Conservation (phyloP, 176 grass and related monocot species). For the Rhynchospora tenuis region DNA sequence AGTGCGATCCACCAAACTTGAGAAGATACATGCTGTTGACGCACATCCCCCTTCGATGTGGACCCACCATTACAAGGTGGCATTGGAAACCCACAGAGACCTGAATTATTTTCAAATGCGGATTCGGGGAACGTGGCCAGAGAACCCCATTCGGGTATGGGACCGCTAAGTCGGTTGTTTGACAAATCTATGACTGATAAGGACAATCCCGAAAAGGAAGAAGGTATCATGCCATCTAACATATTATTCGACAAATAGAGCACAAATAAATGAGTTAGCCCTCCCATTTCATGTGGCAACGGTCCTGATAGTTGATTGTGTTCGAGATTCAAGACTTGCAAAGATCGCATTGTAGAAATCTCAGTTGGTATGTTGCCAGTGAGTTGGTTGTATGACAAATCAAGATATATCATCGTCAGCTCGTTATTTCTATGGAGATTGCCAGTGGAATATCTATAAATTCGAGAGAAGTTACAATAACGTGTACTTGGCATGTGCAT, state of each 20-base stretch:
- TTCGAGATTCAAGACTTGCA: constrained; percentile 29
- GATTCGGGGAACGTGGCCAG: constrained; percentile 30
- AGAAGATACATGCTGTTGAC: no score
- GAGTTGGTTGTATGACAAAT: constrained; percentile 30
- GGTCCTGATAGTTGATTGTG: constrained; percentile 44
- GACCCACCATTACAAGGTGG: no score
- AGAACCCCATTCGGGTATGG: constrained; percentile 36
- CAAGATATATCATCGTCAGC: no score
- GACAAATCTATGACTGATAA: constrained; percentile 31
- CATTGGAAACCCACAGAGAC: constrained; percentile 27
- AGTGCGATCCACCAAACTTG: no score
- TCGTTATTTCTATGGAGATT: no score
- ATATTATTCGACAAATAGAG: constrained; percentile 43
- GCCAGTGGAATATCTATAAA: no score
- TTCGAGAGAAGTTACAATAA: no score
- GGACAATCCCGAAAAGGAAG: constrained; percentile 49
- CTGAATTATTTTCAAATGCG: constrained; percentile 68
- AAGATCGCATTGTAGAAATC: constrained; percentile 29
- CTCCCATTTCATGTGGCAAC: constrained; percentile 47
- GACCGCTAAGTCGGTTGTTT: constrained; percentile 16
- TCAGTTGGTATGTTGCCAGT: constrained; percentile 15
- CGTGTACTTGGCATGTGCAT: no score
- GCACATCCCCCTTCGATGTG: no score
- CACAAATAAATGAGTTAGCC: constrained; percentile 34
- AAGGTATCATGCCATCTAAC: constrained; percentile 63